Base-by-base conservation (phyloP, 768 basidiomycete genomes). In the Podaxis rugospora region DNA sequence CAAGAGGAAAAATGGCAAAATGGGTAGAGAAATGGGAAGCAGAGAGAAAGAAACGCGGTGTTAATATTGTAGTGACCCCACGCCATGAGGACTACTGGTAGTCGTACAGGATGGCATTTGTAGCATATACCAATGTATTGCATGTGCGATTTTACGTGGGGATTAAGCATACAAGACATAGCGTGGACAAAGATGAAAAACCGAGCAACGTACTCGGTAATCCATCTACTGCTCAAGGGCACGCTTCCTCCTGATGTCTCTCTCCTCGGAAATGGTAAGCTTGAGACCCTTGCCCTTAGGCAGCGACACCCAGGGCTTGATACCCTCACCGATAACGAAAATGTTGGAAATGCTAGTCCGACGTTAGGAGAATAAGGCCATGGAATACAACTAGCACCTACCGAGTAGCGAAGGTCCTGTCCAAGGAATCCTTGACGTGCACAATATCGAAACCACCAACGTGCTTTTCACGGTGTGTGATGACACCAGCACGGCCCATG, bases 391-490 rank as follows among this genome's bases (percentile, higher is more conserved):
- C 28, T 36, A 44, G 25, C 23, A 79, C 88, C 61, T 72, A 95
- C 94, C 96, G 93, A 68, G 97, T 99, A 65, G 97, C 95, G 70
- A 98, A 99, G 52, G 93, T 94, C 73, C 93, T 83, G 74, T 97
- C 96, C 64, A 96, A 80, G 52, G 92, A 89, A 73, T 98, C 97
- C 79, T 92, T 95, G 70, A 98, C 92, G 72, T 98, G 96, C 61
- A 98, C 93, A 63, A 99, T 98, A 79, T 99, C 97, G 78, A 95
- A 98, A 64, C 95, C 96, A 75, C 97, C 97, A 66, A 93, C 79
- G 76, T 98, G 97, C 81, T 94, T 94, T 84, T 98, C 97, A 67
- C 91, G 86, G 80, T 96, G 93, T 55, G 93, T 87, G 70, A 99
- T 97, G 65, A 94, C 86, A 80, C 97, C 97, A 59, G 88, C 91